Conservation (phyloP, 1,284 basidiomycete genomes). For the Coniferiporia sulphurascens region DNA sequence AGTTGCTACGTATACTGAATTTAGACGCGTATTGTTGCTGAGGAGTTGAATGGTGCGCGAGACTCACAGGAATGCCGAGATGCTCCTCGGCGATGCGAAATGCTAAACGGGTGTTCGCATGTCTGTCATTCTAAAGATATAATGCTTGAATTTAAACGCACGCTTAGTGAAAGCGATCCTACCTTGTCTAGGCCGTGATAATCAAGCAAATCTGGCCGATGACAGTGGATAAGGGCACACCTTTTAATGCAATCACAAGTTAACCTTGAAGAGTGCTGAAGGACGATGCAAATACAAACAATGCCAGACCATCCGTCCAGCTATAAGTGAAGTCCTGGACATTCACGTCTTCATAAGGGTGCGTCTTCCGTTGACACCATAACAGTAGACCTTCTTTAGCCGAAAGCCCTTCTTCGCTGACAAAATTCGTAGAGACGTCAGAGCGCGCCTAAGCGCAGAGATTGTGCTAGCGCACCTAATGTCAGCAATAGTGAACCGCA, state of each 20-base stretch:
- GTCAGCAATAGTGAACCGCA: conserved; percentile 96
- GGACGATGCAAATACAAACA: conserved; percentile 44
- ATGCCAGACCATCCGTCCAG: conserved; percentile 91
- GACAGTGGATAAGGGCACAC: conserved; percentile 94
- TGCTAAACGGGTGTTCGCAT: conserved; percentile 80
- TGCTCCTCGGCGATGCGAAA: conserved; percentile 84
- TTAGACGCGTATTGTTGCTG: not conserved
- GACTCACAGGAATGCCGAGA: conserved; percentile 81
- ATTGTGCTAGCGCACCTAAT: conserved; percentile 67
- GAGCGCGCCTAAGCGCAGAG: conserved; percentile 16
- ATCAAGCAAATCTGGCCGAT: conserved; percentile 92
- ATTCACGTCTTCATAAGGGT: conserved; percentile 85
- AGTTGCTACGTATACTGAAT: conserved; percentile 59
- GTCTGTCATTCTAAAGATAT: conserved; percentile 54
- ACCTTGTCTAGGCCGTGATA: conserved; percentile 83
- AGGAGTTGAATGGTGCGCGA: conserved; percentile 5
- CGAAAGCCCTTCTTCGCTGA: conserved; percentile 42
- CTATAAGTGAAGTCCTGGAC: conserved; percentile 91
- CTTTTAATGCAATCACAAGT: conserved; percentile 37
- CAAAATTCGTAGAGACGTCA: not conserved
- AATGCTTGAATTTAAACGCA: not conserved
- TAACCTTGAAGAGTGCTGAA: conserved; percentile 11
- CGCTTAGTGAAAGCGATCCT: conserved; percentile 1
- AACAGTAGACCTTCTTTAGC: conserved; percentile 94
- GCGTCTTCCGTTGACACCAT: conserved; percentile 97